Base-by-base conservation (phyloP, 306 rosid genomes). In the Lathyrus oleraceus region DNA sequence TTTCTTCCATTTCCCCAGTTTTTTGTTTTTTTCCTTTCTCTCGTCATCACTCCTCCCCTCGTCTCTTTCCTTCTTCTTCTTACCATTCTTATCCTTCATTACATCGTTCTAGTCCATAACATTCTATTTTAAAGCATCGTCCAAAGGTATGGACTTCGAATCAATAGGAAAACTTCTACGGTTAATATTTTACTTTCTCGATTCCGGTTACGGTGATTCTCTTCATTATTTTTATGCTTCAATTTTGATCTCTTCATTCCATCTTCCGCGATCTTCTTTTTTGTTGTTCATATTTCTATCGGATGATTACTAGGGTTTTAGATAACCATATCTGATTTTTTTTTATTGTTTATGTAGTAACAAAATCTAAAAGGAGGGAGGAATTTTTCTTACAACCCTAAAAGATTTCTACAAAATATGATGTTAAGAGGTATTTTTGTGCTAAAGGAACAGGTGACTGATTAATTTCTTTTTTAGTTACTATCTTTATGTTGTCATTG, bases 371-470 rank as follows among this genome's bases (percentile, higher is more conserved):
- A 64, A 6, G 86, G 83, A 45, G 86, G 23, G 23, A 21, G 23
- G 1, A 21, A 21, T 21, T 21, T 21, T 2, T 21, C 23, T 21
- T 21, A 1, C 23, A 21, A 21, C 23, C 2, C 23, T 21, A 21
- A 21, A 21, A 2, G 23, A 21, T 1, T 21, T 21, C 23, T 21
- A 21, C 23, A 21, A 21, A 21, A 21, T 21, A 21, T 21, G 23
- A 21, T 21, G 23, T 21, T 21, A 21, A 21, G 23, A 21, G 23
- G 73, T 86, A 83, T 95, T 73, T 83, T 76, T 58, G 99, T 89
- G 78, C 99, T 95, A 66, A 95, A 91, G 83, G 99, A 95, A 87
- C 95, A 87, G 96, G 99, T 95, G 56, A 63, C 69, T 43, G 40
- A 48, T 75, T 45, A 7, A 30, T 75, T 45, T 12, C 72, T 43